Evolutionary conservation across 2,329 filamentous ascomycete species (phyloP), one percentile per base, ranked within the genome.

Genomic region (Dactylellina drechsleri): DNA sequence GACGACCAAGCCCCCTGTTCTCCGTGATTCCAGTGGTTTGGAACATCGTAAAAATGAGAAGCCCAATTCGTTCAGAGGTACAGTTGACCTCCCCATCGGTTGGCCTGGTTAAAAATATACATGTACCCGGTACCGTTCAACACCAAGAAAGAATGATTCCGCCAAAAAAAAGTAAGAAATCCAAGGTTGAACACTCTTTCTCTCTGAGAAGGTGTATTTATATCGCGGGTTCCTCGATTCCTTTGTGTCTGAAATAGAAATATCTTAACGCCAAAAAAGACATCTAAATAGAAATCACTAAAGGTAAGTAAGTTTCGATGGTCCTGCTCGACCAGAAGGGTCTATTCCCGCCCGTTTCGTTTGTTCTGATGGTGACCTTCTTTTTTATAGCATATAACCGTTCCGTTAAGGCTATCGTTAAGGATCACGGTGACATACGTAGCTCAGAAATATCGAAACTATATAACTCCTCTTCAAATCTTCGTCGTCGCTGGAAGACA

Each of bases 171-270:
- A 23, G 18, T 18, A 52, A 52, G 13, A 8, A 12, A 1, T 16
- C 13, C 16, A 16, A 1, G 47, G 18, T 36, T 2, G 2, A 52
- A 52, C 47, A 18, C 10, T 13, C 8, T 47, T 18, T 50, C 47
- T 36, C 20, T 40, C 43, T 43, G 49, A 41, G 54, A 53, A 12
- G 50, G 59, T 62, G 49, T 70, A 70, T 70, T 70, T 70, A 70
- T 70, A 70, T 62, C 28, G 18, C 10, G 47, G 26, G 18, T 40
- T 18, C 16, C 18, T 68, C 49, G 40, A 43, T 28, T 62, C 57
- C 66, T 57, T 53, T 54, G 31, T 60, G 66, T 70, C 52, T 70
- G 49, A 56, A 61, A 57, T 70, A 49, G 62, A 70, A 62, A 56
- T 62, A 70, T 70, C 49, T 62, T 60, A 47, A 68, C 57, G 31